phyloP scores from a whole-genome alignment of 1,284 basidiomycete species.

The Bondarzewia mesenterica region DNA sequence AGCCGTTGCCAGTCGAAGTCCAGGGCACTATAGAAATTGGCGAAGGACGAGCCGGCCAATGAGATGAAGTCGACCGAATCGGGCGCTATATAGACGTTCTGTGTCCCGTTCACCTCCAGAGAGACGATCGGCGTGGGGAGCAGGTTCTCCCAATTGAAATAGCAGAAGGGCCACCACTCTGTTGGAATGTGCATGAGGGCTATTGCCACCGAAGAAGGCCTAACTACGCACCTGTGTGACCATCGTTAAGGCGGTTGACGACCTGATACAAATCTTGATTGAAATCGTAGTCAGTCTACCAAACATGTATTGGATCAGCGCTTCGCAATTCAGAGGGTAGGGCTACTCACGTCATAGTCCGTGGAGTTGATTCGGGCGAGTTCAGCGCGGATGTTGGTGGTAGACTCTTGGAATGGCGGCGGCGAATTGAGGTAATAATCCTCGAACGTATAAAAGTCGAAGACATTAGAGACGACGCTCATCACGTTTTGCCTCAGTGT shows the following conservation, averaged over 20 bases:
- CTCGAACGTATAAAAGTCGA: conserved; percentile 61
- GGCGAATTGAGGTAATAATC: conserved; percentile 53
- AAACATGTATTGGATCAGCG: not conserved
- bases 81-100: conserved; percentile 48
- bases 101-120: conserved; percentile 42
- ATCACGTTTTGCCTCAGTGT: conserved; percentile 54
- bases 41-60: conserved; percentile 37
- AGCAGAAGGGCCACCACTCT: conserved; percentile 57
- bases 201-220: not conserved
- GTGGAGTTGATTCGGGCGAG: conserved; percentile 41
- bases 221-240: conserved; percentile 47
- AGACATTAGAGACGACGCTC: conserved; percentile 42
- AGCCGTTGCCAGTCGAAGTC: conserved; percentile 51
- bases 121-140: conserved; percentile 52
- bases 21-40: conserved; percentile 40
- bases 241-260: conserved; percentile 52
- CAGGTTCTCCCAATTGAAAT: conserved; percentile 47
- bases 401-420: conserved; percentile 53
- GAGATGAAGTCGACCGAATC: conserved; percentile 44
- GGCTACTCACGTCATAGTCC: conserved; percentile 31
- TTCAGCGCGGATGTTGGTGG: conserved; percentile 42
- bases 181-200: not conserved
- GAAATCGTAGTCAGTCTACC: conserved; percentile 31
- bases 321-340: not conserved
- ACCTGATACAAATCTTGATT: conserved; percentile 51